Evolutionary conservation across 768 basidiomycete species (phyloP).

Genomic region (Boletus rubropictus): DNA sequence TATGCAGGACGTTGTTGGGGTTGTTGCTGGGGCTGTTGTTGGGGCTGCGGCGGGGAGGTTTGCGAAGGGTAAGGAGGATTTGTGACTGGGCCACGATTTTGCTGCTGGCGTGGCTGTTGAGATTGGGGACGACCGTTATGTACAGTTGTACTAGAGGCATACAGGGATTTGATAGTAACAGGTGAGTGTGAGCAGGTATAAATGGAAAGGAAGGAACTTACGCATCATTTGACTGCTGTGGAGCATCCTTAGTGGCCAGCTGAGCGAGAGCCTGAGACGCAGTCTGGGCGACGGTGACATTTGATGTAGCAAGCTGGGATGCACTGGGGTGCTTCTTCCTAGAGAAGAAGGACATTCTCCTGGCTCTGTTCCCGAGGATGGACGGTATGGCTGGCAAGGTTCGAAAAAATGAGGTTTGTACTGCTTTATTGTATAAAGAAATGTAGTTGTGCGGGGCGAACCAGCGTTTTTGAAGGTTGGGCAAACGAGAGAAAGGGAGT

Average conservation of each 20-base stretch:
- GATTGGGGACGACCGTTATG: constrained; percentile 25
- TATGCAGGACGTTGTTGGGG: constrained; percentile 55
- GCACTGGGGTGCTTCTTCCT: constrained; percentile 71
- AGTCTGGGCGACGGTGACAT: constrained; percentile 56
- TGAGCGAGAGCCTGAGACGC: constrained; percentile 67
- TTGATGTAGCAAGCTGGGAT: constrained; percentile 37
- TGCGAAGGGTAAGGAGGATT: constrained; percentile 28
- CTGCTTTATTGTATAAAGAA: constrained; percentile 12
- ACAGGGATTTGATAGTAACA: background rate
- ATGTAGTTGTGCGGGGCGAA: constrained; percentile 10
- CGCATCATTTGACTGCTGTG: constrained; percentile 31
- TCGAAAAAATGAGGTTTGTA: constrained; percentile 13
- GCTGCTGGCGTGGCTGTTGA: constrained; percentile 34
- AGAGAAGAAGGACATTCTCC: constrained; percentile 92
- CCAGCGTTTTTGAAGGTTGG: constrained; percentile 21
- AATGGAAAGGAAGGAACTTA: constrained; percentile 26
- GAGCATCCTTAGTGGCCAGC: constrained; percentile 33
- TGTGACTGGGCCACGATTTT: constrained; percentile 33
- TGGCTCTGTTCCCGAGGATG: constrained; percentile 50
- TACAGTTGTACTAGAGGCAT: constrained; percentile 7
- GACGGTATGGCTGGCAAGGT: constrained; percentile 58
- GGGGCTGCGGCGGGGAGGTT: constrained; percentile 30
- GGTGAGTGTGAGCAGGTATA: constrained; percentile 2
- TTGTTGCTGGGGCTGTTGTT: constrained; percentile 27
- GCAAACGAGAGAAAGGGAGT: constrained; percentile 8